phyloP scores from a whole-genome alignment of 371 early-diverging fungal species.

The Mucor saturninus region DNA sequence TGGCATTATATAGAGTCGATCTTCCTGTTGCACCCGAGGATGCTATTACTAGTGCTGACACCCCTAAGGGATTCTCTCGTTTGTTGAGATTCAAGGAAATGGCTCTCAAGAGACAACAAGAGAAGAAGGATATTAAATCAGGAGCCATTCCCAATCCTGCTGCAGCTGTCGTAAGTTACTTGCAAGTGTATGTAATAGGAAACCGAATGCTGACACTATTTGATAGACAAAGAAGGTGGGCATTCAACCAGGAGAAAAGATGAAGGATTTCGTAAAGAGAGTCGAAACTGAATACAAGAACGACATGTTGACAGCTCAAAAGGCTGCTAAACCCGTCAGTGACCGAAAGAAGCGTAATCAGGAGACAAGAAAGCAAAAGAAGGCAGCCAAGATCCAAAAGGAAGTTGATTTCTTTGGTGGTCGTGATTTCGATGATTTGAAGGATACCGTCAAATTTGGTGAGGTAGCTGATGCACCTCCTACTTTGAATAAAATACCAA shows the following conservation, averaged over 20 bases:
- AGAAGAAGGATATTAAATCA: conserved; percentile 35
- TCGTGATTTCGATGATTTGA: conserved; percentile 58
- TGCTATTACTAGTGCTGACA: conserved; percentile 24
- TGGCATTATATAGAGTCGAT: conserved; percentile 17
- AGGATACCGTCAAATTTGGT: conserved; percentile 62
- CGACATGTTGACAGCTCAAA: conserved; percentile 34
- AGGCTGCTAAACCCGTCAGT: conserved; percentile 38
- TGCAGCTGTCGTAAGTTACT: conserved; percentile 3
- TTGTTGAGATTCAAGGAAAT: conserved; percentile 45
- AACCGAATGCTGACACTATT: background rate
- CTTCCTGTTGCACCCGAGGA: conserved; percentile 30
- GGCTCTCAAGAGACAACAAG: conserved; percentile 37
- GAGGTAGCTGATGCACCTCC: conserved; percentile 66
- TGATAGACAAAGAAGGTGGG: conserved; percentile 25
- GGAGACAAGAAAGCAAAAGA: conserved; percentile 50
- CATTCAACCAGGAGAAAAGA: conserved; percentile 49
- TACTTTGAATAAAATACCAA: conserved; percentile 51
- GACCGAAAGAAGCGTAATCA: conserved; percentile 45
- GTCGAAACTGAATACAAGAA: conserved; percentile 43
- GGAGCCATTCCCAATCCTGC: conserved; percentile 22
- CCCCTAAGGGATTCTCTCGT: conserved; percentile 49
- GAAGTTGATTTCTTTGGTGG: conserved; percentile 41
- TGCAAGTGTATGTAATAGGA: no score
- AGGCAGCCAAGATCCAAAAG: conserved; percentile 42
- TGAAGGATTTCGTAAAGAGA: conserved; percentile 46